phyloP scores from a whole-genome alignment of 2,329 filamentous ascomycete species.

The Xylariaceae sp. region DNA sequence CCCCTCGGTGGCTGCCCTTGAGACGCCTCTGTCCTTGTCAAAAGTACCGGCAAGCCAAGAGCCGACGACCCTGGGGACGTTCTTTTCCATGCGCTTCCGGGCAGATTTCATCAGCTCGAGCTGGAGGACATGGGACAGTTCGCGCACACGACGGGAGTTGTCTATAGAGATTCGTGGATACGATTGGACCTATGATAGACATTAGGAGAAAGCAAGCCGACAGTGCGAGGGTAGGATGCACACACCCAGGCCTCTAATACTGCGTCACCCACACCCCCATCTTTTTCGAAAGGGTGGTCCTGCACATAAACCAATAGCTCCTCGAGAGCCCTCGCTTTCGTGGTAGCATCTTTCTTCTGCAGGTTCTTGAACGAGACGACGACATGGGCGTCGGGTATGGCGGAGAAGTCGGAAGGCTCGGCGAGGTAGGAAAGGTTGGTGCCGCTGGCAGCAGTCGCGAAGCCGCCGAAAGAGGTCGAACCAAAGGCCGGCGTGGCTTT shows the following conservation, averaged over 20 bases:
- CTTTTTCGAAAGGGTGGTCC: constrained; percentile 49
- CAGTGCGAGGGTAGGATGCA: constrained; percentile 1
- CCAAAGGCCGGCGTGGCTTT: constrained; percentile 24
- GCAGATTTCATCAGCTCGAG: constrained; percentile 57
- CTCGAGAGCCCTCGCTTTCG: constrained; percentile 86
- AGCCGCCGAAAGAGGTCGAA: constrained; percentile 30
- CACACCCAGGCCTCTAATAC: constrained; percentile 85
- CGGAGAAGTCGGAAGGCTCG: constrained; percentile 77
- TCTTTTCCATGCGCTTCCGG: constrained; percentile 80
- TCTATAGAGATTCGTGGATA: constrained; percentile 92
- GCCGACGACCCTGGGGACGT: constrained; percentile 74
- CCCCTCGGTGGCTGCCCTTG: constrained; percentile 74
- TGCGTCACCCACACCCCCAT: constrained; percentile 70
- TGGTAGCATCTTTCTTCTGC: constrained; percentile 88
- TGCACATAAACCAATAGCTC: constrained; percentile 69
- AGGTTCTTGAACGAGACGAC: constrained; percentile 92
- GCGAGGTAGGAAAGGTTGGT: constrained; percentile 77
- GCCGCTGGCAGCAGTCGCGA: constrained; percentile 39
- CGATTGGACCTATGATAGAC: constrained; percentile 63
- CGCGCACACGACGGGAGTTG: constrained; percentile 80
- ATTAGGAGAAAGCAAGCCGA: constrained; percentile 15
- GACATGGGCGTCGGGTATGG: constrained; percentile 74
- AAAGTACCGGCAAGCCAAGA: constrained; percentile 90
- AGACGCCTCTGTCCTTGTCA: constrained; percentile 76
- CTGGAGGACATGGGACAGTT: constrained; percentile 77